Percentiles rank a stretch among this genome's conserved stretches.
These are phyloP conservation scores for Cokeromyces recurvatus DNA, from an alignment of 371 early-diverging fungal species.

Conservation along the genomic window DNA sequence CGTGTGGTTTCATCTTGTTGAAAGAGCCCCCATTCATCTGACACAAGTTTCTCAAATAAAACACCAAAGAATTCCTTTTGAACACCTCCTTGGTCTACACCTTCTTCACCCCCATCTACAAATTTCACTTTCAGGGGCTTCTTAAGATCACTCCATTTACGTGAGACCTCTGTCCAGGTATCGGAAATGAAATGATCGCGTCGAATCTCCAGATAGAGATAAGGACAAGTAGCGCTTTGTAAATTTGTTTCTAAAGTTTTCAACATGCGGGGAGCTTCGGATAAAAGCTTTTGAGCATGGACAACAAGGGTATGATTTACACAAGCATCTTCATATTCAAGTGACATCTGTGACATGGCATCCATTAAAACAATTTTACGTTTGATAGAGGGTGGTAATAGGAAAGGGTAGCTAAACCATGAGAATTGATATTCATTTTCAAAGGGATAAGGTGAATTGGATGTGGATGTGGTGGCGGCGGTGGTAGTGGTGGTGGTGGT, in stretches of 20 bases:
- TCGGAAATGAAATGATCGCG: slow-evolving; percentile 67
- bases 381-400: slow-evolving; percentile 72
- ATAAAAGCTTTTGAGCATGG: slow-evolving; percentile 67
- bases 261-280: slow-evolving; percentile 44
- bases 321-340: slow-evolving; percentile 80
- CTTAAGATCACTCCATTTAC: slow-evolving; percentile 58
- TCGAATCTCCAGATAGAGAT: slow-evolving; percentile 71
- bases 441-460: slow-evolving; percentile 35
- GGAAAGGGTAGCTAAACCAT: slow-evolving; percentile 71
- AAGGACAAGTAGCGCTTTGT: slow-evolving; percentile 66
- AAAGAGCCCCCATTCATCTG: slow-evolving; percentile 70
- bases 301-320: slow-evolving; percentile 70
- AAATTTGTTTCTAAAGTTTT: slow-evolving; percentile 34
- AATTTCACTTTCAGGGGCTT: slow-evolving; percentile 83
- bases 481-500: slow-evolving; percentile 23
- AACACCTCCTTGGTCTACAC: slow-evolving; percentile 94
- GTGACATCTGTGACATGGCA: slow-evolving; percentile 79
- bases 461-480: slow-evolving; percentile 26
- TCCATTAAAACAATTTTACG: slow-evolving; percentile 76
- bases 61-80: slow-evolving; percentile 95
- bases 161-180: slow-evolving; percentile 60
- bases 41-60: slow-evolving; percentile 83
- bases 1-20: slow-evolving; percentile 60
- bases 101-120: slow-evolving; percentile 79
- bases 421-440: slow-evolving; percentile 57